Base-by-base conservation (phyloP, 352 stramenopile species). In the Phytopythium chamaehyphon region DNA sequence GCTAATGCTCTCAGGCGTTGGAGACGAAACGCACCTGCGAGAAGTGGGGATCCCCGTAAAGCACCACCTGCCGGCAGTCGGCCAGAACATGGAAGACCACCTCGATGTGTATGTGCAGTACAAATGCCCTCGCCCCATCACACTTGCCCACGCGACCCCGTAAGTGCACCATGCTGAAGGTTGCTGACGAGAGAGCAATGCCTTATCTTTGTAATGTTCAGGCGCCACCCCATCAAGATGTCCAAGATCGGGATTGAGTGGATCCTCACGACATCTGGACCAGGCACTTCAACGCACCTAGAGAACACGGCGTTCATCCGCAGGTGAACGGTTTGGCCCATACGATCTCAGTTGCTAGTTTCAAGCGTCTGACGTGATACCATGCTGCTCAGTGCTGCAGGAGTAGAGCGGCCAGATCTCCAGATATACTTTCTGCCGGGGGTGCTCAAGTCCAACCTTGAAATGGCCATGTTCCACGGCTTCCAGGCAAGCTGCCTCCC, bases 51-150 rank as follows among this genome's bases (percentile, higher is more conserved):
- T 96, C 18, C 74, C 81, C 0, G 55, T 94, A 18, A 68, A 93
- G 33, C 73, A 90, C 31, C 64, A 95, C 55, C 24, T 92, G 38
- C 78, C 84, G 3, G 83, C 83, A 9, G 84, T 96, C 18, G 86
- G 86, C 19, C 66, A 89, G 54, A 90, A 96, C 70, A 83, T 96
- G 74, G 84, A 96, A 50, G 86, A 95, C 55, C 86, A 96, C 59
- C 46, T 96, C n/a, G 86, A 95, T 47, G 54, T 95, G 40, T 96
- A 95, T 61, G 68, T 96, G 55, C 81, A 96, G 65, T 96, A 93
- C 73, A 64, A 74, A 51, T 92, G 79, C 63, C 90, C 83, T 39
- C 78, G 92, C 59, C 85, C 85, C 19, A 91, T 95, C 45, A 95
- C 83, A 47, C 79, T 96, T 19, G 85, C 94, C 58, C 90, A 93